These are phyloP conservation scores for Penicillium palitans DNA, from an alignment of 2,329 filamentous ascomycete species.

Conservation along the genomic window DNA sequence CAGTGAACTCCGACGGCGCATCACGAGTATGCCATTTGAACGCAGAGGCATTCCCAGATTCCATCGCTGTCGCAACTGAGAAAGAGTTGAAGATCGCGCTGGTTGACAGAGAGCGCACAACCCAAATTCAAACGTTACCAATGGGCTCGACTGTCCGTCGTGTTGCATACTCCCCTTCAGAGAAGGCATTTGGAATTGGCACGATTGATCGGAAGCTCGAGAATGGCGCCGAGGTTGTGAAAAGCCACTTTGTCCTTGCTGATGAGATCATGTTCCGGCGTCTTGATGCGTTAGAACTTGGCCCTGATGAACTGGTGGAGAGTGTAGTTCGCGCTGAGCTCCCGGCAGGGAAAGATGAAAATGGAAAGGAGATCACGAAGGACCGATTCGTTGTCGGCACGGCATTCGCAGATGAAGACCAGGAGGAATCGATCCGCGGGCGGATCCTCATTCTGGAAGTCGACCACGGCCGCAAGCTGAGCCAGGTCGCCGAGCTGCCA, in stretches of 20 bases:
- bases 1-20: conserved; percentile 85
- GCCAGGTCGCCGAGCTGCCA: conserved; percentile 66
- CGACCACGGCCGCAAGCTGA: conserved; percentile 67
- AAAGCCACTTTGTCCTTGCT: conserved; percentile 81
- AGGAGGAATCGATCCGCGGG: conserved; percentile 61
- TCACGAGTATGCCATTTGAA: conserved; percentile 81
- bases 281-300: conserved; percentile 68
- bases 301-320: conserved; percentile 75
- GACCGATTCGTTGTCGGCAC: conserved; percentile 94
- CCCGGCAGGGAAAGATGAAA: conserved; percentile 56
- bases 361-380: conserved; percentile 51
- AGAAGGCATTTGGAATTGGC: conserved; percentile 82
- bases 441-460: conserved; percentile 84
- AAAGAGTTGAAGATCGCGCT: conserved; percentile 74
- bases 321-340: conserved; percentile 77
- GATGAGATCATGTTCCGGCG: conserved; percentile 86
- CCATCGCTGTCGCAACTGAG: conserved; percentile 77
- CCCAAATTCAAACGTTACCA: conserved; percentile 78
- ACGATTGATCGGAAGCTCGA: conserved; percentile 74
- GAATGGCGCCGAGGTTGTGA: conserved; percentile 70
- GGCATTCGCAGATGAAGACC: conserved; percentile 67
- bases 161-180: conserved; percentile 76
- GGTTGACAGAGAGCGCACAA: conserved; percentile 81
- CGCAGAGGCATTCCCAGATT: conserved; percentile 73
- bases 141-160: conserved; percentile 82